Evolutionary conservation across 148 eudicot species (phyloP), one percentile per base, ranked within the genome.

Genomic region (Diospyros lotus): DNA sequence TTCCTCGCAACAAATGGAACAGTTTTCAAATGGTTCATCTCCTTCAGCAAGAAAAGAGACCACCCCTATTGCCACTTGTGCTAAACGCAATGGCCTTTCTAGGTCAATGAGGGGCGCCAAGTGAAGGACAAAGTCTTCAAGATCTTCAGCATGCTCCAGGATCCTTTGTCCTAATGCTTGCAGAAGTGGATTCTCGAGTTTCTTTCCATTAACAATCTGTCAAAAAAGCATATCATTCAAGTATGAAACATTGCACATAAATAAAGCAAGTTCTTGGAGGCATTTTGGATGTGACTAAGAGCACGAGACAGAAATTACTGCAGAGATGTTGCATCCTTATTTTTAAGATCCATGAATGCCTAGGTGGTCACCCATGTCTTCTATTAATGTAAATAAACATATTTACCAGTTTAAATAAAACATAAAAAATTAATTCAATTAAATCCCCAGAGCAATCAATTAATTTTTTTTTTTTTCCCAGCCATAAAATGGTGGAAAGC

Each of bases 1-100:
- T 70, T 90, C 90, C 71, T 93, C 86, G 15, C 93, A 83, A 68
- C 97, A 93, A 72, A 89, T 82, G 58, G 89, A 87, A 71, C 97
- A 93, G 51, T 53, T 83, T 64, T 86, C 86, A 11, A 77, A 73
- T 72, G 82, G 60, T 51, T 76, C 74, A 46, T 81, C 81, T 50
- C 66, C 83, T 45, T 83, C 64, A 40, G 70, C 54, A 54, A 81
- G 80, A 61, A 56, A 65, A 58, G 88, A 80, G 69, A 89, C 86
- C 39, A 93, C 71, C 62, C 97, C 95, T 13, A 85, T 76, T 6
- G 97, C 95, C 71, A 93, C 88, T 78, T 66, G 84, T 69, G 95
- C 97, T 69, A 93, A 76, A 51, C 77, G 79, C 28, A 82, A 74
- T 56, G 95, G 82, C 73, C 84, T 82, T 76, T 83, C 79, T 17